Percentiles rank a stretch among this genome's conserved stretches.
Conservation (phyloP, 257 asterid species). For the Solanum peruvianum region DNA sequence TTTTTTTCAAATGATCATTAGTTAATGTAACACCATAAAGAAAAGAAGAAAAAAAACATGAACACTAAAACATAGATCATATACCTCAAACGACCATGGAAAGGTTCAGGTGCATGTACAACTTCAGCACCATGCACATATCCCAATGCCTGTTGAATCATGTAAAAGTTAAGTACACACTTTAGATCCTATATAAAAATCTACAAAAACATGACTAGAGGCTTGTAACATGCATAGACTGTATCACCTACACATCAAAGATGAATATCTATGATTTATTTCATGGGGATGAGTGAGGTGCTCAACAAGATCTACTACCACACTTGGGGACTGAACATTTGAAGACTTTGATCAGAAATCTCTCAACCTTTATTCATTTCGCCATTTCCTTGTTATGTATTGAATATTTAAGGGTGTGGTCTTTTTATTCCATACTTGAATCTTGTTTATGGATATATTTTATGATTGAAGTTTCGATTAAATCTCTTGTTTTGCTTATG, state of each 20-base stretch:
- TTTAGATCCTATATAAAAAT: neutral
- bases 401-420: neutral
- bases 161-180: neutral
- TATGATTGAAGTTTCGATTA: neutral
- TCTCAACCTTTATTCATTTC: neutral
- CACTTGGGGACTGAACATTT: neutral
- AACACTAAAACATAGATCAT: neutral
- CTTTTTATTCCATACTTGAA: neutral
- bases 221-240: neutral
- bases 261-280: neutral
- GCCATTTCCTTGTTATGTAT: neutral
- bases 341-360: neutral
- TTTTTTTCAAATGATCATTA: neutral
- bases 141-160: constrained; percentile 69
- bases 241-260: neutral
- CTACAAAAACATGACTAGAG: neutral
- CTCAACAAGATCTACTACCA: neutral
- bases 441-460: neutral
- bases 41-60: neutral
- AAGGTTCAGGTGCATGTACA: constrained; percentile 73
- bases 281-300: neutral
- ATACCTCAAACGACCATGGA: constrained; percentile 97
- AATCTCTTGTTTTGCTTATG: neutral
- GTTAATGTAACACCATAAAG: neutral
- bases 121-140: constrained; percentile 89